phyloP scores from a whole-genome alignment of 78 protist species.

The Parvularia atlantis region DNA sequence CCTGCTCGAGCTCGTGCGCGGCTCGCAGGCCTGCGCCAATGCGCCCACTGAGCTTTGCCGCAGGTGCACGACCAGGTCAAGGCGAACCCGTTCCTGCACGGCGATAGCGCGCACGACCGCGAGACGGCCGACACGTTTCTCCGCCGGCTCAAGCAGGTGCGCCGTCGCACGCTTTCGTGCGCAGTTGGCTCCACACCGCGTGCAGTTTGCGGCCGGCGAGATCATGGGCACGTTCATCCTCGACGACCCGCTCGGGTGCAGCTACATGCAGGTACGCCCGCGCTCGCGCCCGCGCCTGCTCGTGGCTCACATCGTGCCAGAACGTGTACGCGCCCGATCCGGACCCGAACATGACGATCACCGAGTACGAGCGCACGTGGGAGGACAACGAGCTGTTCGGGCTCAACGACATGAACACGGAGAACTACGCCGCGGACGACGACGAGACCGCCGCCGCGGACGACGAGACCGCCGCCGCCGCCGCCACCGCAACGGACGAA shows the following conservation, averaged over 20 bases:
- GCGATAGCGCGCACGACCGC: neutral
- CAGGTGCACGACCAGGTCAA: constrained; percentile 27
- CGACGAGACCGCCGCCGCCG: too few species aligned
- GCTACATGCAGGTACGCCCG: constrained; percentile 28
- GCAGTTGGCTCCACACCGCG: neutral
- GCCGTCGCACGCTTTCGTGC: too few species aligned
- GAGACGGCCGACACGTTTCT: neutral
- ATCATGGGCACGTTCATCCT: constrained; percentile 49
- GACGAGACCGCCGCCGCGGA: too few species aligned
- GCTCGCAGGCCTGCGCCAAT: too few species aligned
- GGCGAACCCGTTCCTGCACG: constrained; percentile 2
- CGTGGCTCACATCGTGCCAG: neutral
- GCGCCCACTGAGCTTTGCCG: too few species aligned
- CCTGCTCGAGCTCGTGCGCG: constrained; percentile 57
- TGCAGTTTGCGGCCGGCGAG: constrained; percentile 2
- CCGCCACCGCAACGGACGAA: too few species aligned
- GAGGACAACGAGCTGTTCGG: constrained; percentile 81
- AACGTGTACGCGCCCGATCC: constrained; percentile 57
- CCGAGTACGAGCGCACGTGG: constrained; percentile 60
- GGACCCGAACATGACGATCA: constrained; percentile 57
- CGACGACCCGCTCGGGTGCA: constrained; percentile 74
- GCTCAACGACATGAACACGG: constrained; percentile 64
- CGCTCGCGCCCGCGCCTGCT: neutral
- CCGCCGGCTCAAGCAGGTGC: too few species aligned
- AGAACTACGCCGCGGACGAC: constrained; percentile 5